Conservation (phyloP, 495 filamentous ascomycete genomes). For the Neurospora sp. region DNA sequence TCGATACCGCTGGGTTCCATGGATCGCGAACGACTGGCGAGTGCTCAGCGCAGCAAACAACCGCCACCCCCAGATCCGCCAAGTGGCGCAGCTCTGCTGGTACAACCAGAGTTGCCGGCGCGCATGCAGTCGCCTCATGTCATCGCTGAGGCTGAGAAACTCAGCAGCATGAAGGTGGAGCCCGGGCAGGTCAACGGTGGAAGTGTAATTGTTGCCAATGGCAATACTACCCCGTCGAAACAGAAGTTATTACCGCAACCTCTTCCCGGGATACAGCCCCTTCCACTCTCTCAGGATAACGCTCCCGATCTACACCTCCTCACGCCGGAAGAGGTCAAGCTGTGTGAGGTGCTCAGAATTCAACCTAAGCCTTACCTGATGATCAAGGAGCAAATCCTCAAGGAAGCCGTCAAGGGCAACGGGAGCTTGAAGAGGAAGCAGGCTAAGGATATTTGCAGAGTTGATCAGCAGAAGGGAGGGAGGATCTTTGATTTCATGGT, state of each 20-base stretch:
- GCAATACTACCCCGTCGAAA: conserved; percentile 18
- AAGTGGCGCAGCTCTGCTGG: conserved; percentile 58
- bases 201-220: conserved; percentile 32
- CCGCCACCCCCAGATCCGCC: conserved; percentile 56
- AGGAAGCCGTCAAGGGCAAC: conserved; percentile 79
- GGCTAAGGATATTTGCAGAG: conserved; percentile 51
- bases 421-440: conserved; percentile 86
- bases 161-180: conserved; percentile 19
- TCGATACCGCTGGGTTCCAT: conserved; percentile 63
- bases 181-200: conserved; percentile 27
- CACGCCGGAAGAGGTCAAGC: conserved; percentile 70
- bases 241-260: conserved; percentile 36
- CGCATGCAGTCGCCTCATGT: conserved; percentile 23
- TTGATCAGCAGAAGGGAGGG: conserved; percentile 43
- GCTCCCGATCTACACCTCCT: conserved; percentile 77
- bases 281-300: conserved; percentile 64
- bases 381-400: conserved; percentile 82
- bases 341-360: conserved; percentile 72
- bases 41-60: conserved; percentile 47
- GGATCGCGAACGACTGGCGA: conserved; percentile 65
- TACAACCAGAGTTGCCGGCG: conserved; percentile 64
- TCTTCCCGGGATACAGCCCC: conserved; percentile 47
- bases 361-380: conserved; percentile 90
- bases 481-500: conserved; percentile 93
- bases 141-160: conserved; percentile 5